Evolutionary conservation across 352 stramenopile genomes (phyloP), one percentile per base, ranked within the genome.

Genomic region (Blastocystis sp.): DNA sequence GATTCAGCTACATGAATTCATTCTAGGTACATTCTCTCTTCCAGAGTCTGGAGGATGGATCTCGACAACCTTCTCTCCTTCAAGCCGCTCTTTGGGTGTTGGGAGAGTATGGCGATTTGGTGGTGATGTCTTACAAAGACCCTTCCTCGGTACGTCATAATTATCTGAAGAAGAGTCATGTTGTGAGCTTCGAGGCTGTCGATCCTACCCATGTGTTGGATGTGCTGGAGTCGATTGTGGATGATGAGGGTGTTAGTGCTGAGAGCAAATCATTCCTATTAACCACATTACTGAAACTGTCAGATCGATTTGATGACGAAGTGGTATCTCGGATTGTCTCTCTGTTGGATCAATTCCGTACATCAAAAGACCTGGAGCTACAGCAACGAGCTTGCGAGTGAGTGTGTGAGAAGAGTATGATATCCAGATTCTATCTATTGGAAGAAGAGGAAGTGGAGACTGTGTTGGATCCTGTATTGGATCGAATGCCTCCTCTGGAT

Each of bases 71-170:
- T 6, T 96, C 95, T 75, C 93, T 99, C 57, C 93, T 98, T 27
- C 94, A 98, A 87, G 95, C 98, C n/a, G 96, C 95, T 11, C 95
- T 99, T 62, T 99, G 97, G 97, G 98, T 95, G 90, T 94, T 98
- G 64, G 97, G 97, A 11, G 97, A 99, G 91, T 98, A 98, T 91
- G 96, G 96, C 51, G 93, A 96, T 84, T 91, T 97, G 57, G 78
- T 99, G 17, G 89, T 98, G 17, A 90, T 90, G 17, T 89, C 90
- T 4, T 94, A 93, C 56, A 33, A 87, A 37, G 13, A 77, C 58
- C 40, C 88, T 27, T 42, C 53, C 22, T 87, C 57, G 1, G 40
- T 68, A 0, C 37, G 40, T 24, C 33, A 76, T 89, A 1, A 27
- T 90, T 1, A 54, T 82, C 66, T 70, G 27, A 89, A 73, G 44